Base-by-base conservation (phyloP, 2,329 filamentous ascomycete genomes). In the Hysterium pulicare region DNA sequence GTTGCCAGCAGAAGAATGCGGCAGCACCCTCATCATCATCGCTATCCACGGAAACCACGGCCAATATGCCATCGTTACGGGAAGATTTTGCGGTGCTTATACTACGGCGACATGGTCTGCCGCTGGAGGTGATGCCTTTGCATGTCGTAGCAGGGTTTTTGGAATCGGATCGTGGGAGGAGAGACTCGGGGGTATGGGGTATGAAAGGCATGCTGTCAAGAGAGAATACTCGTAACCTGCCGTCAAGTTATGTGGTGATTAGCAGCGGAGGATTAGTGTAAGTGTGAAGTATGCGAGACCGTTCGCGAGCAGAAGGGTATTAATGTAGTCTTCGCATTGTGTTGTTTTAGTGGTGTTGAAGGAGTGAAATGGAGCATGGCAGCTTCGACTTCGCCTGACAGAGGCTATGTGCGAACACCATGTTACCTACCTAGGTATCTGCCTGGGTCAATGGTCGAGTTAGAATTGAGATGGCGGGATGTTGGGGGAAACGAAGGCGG, bases 1-100 rank as follows among this genome's bases (percentile, higher is more conserved):
- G 93, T 65, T 96, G 90, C 86, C 87, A 95, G 73, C 91, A 97
- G 70, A 90, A 96, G 38, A 84, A 78, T n/a, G 69, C 74, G 4
- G 68, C 67, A 44, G 83, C 80, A 24, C 70, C 74, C 2, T 78
- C 75, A 46, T 81, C 76, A 41, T 72, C 69, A 31, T 62, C 58
- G 26, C 50, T 51, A 13, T 52, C 46, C 5, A 71, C 68, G 8
- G 68, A 65, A 2, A 66, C 57, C 2, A 73, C 60, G 10, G 55
- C 70, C 5, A 73, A 57, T 3, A 72, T 68, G 9, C 69, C 68
- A 38, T 60, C 53, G n/a, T 61, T 53, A 8, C 62, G 52, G 37
- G 59, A 51, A 36, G 68, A 48, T 38, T 61, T 64, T 47, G 62
- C 71, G 8, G 78, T 68, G 16, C 78, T 73, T 26, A 95, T 71